phyloP scores from a whole-genome alignment of 441 rosid genomes.

The Adansonia gregorii region DNA sequence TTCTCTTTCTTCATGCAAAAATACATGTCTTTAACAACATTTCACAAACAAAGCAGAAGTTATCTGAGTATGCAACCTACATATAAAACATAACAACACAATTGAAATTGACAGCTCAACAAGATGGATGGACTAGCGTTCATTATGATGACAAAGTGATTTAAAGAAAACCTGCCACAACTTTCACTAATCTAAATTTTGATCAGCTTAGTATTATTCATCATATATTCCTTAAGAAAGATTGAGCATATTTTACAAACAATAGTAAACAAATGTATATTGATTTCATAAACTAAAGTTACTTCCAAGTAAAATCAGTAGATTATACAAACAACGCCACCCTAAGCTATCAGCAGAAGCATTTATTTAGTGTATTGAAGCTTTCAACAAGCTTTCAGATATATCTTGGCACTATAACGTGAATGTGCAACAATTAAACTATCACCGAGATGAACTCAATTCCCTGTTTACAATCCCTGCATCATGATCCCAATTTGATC shows the following conservation, averaged over 20 bases:
- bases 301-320: background rate
- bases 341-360: background rate
- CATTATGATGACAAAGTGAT: background rate
- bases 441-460: constrained; percentile 1
- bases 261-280: background rate
- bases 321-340: background rate
- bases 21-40: background rate
- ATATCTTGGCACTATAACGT: background rate
- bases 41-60: background rate
- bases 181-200: constrained; percentile 5
- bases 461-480: background rate
- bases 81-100: background rate
- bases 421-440: background rate
- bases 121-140: background rate
- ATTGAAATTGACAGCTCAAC: constrained; percentile 7
- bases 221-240: background rate
- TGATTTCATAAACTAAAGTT: background rate
- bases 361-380: background rate
- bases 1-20: constrained; percentile 8
- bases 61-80: background rate
- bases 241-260: background rate
- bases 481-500: background rate
- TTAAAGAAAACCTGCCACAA: constrained; percentile 7
- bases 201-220: background rate
- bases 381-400: constrained; percentile 12